These are phyloP conservation scores for Amaranthus palmeri DNA, from an alignment of 148 eudicot genomes.

Conservation along the genomic window DNA sequence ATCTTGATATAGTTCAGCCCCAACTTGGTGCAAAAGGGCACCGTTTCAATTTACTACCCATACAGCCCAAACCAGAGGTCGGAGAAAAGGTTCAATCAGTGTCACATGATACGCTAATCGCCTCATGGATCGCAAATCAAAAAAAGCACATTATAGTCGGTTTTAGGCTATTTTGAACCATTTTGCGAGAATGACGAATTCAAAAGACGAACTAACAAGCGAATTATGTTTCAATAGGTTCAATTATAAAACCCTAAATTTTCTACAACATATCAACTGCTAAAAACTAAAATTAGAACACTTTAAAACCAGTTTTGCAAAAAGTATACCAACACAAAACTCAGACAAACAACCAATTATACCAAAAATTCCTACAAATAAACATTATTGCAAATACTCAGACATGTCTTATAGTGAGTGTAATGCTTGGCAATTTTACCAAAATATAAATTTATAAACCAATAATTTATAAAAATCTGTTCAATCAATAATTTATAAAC, in stretches of 20 bases:
- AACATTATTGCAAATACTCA: too few relatives aligned
- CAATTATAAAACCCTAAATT: slow-evolving; percentile 2
- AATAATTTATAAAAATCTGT: background rate
- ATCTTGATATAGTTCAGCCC: too few relatives aligned
- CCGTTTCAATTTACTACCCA: background rate
- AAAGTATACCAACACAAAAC: too few relatives aligned
- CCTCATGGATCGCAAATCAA: too few relatives aligned
- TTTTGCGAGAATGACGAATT: too few relatives aligned
- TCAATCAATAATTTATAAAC: background rate
- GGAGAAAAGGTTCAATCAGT: background rate
- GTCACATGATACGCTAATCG: background rate
- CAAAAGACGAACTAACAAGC: background rate
- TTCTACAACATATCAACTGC: slow-evolving; percentile 6
- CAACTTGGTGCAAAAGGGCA: background rate
- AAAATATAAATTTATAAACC: background rate
- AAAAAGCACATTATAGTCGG: too few relatives aligned
- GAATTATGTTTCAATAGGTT: background rate
- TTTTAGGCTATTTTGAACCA: too few relatives aligned
- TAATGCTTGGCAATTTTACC: background rate
- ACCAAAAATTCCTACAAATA: background rate
- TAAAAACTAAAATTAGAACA: background rate
- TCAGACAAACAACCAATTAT: background rate
- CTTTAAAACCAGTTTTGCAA: background rate
- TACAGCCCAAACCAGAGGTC: background rate
- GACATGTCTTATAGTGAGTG: background rate